These are phyloP conservation scores for Candida succiphila DNA, from an alignment of 805 yeast genomes.

Conservation along the genomic window DNA sequence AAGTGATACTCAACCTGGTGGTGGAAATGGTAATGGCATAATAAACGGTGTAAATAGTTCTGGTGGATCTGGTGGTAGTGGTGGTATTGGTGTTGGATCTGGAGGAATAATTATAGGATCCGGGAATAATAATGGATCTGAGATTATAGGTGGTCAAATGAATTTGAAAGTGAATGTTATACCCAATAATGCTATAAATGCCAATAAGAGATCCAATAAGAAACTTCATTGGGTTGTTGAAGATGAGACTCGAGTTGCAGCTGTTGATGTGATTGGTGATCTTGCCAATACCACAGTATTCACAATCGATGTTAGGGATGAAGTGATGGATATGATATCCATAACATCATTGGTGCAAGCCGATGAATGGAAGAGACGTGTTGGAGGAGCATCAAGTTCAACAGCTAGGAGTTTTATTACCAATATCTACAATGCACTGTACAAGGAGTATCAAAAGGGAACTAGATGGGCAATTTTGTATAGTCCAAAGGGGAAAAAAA, in stretches of 20 bases:
- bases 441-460: slow-evolving; percentile 65
- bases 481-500: slow-evolving; percentile 69
- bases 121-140: not conserved
- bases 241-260: slow-evolving; percentile 57
- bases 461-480: slow-evolving; percentile 67
- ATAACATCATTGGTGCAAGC: slow-evolving; percentile 65
- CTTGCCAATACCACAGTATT: slow-evolving; percentile 54
- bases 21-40: not conserved
- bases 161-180: slow-evolving; percentile 45
- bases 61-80: not conserved
- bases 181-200: slow-evolving; percentile 73
- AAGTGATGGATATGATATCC: slow-evolving; percentile 74
- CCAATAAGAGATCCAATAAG: slow-evolving; percentile 64
- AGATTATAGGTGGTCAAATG: not conserved
- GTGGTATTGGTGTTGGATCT: not conserved
- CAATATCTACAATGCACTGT: slow-evolving; percentile 60
- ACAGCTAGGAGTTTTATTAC: slow-evolving; percentile 73
- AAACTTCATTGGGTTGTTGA: slow-evolving; percentile 71
- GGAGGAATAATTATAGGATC: not conserved
- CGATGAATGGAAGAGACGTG: slow-evolving; percentile 78
- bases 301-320: slow-evolving; percentile 74
- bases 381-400: slow-evolving; percentile 72
- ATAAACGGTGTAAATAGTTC: not conserved
- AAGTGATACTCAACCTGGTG: not conserved
- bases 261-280: slow-evolving; percentile 40